These are phyloP conservation scores for Abrus precatorius DNA, from an alignment of 306 rosid species.

Conservation along the genomic window DNA sequence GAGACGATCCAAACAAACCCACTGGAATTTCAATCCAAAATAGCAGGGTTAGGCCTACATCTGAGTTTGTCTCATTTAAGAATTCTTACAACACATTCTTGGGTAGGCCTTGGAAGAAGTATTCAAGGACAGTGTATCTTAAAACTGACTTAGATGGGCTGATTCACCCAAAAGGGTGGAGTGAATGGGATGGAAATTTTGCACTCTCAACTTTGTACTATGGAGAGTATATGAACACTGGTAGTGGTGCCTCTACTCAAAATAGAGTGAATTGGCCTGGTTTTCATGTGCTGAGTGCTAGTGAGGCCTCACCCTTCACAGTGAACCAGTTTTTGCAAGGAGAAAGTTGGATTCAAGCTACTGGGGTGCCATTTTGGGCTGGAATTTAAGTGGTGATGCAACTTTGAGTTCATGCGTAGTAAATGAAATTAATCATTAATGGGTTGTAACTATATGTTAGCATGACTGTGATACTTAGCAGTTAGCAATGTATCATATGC, in stretches of 20 bases:
- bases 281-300: conserved; percentile 61
- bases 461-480: background rate
- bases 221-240: conserved; percentile 72
- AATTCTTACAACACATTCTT: conserved; percentile 50
- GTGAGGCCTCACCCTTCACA: conserved; percentile 55
- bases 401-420: background rate
- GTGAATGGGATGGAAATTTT: conserved; percentile 62
- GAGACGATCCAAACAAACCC: conserved; percentile 51
- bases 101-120: conserved; percentile 82
- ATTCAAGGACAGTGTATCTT: conserved; percentile 67
- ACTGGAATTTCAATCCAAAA: conserved; percentile 56
- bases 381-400: conserved; percentile 44
- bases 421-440: background rate
- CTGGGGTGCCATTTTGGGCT: conserved; percentile 66
- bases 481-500: background rate
- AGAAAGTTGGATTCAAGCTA: conserved; percentile 62
- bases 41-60: conserved; percentile 48
- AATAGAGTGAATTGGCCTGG: conserved; percentile 77
- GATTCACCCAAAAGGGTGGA: conserved; percentile 71
- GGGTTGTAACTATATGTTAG: background rate
- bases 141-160: conserved; percentile 66
- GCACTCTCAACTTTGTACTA: conserved; percentile 67
- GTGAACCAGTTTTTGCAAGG: conserved; percentile 62
- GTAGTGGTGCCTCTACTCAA: conserved; percentile 59
- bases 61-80: conserved; percentile 11